Evolutionary conservation across 2,329 filamentous ascomycete species (phyloP), one percentile per base, ranked within the genome.

Genomic region (Ramularia collo-cygni): DNA sequence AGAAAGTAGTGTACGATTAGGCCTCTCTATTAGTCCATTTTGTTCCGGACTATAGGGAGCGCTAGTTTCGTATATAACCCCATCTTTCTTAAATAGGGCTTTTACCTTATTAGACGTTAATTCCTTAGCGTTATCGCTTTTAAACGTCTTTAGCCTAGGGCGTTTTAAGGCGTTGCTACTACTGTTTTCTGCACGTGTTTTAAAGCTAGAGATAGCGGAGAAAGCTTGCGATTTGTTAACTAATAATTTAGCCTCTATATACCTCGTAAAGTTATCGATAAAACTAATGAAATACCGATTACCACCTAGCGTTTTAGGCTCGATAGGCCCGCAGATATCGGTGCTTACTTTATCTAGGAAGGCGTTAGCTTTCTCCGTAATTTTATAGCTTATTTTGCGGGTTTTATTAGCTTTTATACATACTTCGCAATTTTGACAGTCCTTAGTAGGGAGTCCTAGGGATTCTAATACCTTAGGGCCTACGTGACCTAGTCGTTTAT

Each of bases 341-440:
- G 18, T 35, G 38, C 38, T 35, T 35, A 41, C 15, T 37, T 42
- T 42, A 37, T 42, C 39, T 37, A 37, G 34, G 28, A 27, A 40
- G 24, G 13, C 16, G n/a, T 34, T 35, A 34, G 30, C 37, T 35
- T 40, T 34, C 21, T 26, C 30, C 4, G 18, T 40, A 26, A 14
- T 40, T 15, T 21, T 26, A 18, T 24, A 16, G 32, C 21, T 34
- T 40, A 40, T 40, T 34, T 40, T 40, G 28, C 37, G 37, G 14
- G 30, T 40, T 15, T 29, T 4, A 27, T 40, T 35, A 18, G 19
- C 19, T 24, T 33, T 17, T 37, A 32, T 31, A 42, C 13, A 37
- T 37, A 42, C 15, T 15, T 42, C 14, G 15, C 4, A 42, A 8
- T 32, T 37, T n/a, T n/a, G n/a, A n/a, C n/a, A n/a, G n/a, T n/a